Conservation (phyloP, 805 yeast genomes). For the Spathaspora arborariae region DNA sequence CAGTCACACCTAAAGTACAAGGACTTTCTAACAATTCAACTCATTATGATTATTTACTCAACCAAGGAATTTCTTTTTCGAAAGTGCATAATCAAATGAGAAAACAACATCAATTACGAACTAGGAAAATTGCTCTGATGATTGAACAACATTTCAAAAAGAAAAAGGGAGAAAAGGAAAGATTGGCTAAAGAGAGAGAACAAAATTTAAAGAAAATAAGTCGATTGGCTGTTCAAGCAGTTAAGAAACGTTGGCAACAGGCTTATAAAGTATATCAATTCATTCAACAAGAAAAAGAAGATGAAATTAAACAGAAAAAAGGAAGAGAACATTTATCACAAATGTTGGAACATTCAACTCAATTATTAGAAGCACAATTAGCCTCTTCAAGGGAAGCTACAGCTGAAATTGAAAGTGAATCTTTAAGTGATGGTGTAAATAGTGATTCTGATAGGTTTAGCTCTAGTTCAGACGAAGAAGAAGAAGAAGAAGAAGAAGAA, state of each 20-base stretch:
- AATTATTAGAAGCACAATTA: conserved; percentile 80
- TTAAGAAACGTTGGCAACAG: conserved; percentile 83
- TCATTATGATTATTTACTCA: conserved; percentile 67
- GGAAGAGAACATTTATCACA: conserved; percentile 86
- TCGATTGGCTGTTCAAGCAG: conserved; percentile 77
- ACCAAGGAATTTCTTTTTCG: conserved; percentile 72
- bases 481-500: conserved; percentile 18
- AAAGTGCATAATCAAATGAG: conserved; percentile 65
- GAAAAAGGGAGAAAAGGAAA: conserved; percentile 83
- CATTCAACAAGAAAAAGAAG: conserved; percentile 72
- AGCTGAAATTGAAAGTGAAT: conserved; percentile 18
- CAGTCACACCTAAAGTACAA: conserved; percentile 40
- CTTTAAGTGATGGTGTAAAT: conserved; percentile 13
- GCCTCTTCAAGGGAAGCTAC: conserved; percentile 29
- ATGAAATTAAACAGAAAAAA: conserved; percentile 70
- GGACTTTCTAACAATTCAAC: conserved; percentile 43
- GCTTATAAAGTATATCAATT: conserved; percentile 80
- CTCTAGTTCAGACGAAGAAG: conserved; percentile 14
- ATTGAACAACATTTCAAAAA: conserved; percentile 84
- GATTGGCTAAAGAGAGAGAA: conserved; percentile 71
- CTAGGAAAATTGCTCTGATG: conserved; percentile 73
- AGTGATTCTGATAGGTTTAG: conserved; percentile 10
- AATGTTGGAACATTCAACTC: conserved; percentile 88
- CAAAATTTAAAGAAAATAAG: conserved; percentile 67
- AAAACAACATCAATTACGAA: conserved; percentile 59